Base-by-base conservation (phyloP, 2,329 filamentous ascomycete species). In the Zarea fungicola region DNA sequence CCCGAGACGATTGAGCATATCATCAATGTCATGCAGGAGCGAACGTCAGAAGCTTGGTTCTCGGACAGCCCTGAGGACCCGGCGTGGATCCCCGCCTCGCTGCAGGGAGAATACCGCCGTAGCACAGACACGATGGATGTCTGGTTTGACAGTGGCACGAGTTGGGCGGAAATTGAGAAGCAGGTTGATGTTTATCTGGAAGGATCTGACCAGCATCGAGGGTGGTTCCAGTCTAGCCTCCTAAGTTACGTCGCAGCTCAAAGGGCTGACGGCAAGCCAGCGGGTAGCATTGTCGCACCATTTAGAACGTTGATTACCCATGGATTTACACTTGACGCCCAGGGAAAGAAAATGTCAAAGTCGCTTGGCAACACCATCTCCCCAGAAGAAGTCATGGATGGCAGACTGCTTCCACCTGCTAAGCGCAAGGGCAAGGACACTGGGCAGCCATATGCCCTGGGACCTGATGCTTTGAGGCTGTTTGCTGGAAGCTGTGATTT, bases 331-430 rank as follows among this genome's bases (percentile, higher is more conserved):
- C 79, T 99, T 2, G 93, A 99, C 59, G 78, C 85, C 42, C 73
- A 87, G 29, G 91, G 91, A n/a, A 89, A 88, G 63, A 99, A 99
- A 67, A 99, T 99, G 93, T 96, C 91, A 63, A 99, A 99, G 67
- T 96, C 90, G 0, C 71, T 96, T 1, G 93, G 93, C 14, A 99
- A 99, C 61, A 84, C 87, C 23, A 83, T 97, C 49, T 77, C 81
- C 0, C 91, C 92, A 0, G 73, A 80, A 6, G 76, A 96, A 54
- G 90, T 99, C 56, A 93, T 96, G 74, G 81, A 89, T 45, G 92
- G 92, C 6, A 82, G 83, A 4, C 73, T 96, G 10, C 69, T 95
- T 13, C 86, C 87, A 6, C 82, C 84, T 1, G 62, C 84, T 31
- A 87, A 86, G 62, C 68, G 68, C 36, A 84, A 81, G 60, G 71